Base-by-base conservation (phyloP, 257 asterid species). In the Leptodermis oblonga region DNA sequence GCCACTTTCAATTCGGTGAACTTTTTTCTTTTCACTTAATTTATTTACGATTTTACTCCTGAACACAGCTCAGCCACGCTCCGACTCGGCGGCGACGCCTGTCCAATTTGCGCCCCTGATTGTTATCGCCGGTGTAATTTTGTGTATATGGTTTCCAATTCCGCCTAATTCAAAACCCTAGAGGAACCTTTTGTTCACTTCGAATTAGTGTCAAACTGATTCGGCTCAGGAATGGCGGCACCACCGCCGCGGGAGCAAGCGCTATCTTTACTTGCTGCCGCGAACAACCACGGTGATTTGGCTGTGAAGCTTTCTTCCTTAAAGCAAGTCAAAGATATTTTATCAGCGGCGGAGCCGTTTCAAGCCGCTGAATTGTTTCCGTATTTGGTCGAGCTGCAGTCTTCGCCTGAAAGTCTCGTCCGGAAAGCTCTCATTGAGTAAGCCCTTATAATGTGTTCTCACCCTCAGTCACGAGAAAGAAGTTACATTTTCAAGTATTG, bases 251-350 rank as follows among this genome's bases (percentile, higher is more conserved):
- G 88, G 84, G 97, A 90, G 86, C 92, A 86, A 78, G 97, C 92
- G 70, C 85, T 92, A 60, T 73, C 94, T 68, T 86, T 90, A 63
- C 89, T 93, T 28, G 95, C 96, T 61, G 90, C 97, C 70, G 96
- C 89, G 77, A 90, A 93, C 73, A 90, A 93, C 83, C 92, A 90
- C 51, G 97, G 95, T 14, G 97, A 93, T 80, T 85, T 93, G 85
- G 83, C 89, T 28, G 94, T 93, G 28, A 93, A 93, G 84, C 62
- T 90, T 7, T 86, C 96, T 64, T 88, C 99, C 46, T 70, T 93
- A 83, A 88, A 82, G 85, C 97, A 88, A 85, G 90, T 79, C 25
- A 93, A 85, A 67, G 97, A 87, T 73, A 81, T 88, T 34, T 33
- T 93, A 70, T 70, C 88, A 72, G 81, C 87, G 23, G 76, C 86